These are phyloP conservation scores for Trypanosoma conorhini DNA, from an alignment of 208 protist species.

Conservation along the genomic window DNA sequence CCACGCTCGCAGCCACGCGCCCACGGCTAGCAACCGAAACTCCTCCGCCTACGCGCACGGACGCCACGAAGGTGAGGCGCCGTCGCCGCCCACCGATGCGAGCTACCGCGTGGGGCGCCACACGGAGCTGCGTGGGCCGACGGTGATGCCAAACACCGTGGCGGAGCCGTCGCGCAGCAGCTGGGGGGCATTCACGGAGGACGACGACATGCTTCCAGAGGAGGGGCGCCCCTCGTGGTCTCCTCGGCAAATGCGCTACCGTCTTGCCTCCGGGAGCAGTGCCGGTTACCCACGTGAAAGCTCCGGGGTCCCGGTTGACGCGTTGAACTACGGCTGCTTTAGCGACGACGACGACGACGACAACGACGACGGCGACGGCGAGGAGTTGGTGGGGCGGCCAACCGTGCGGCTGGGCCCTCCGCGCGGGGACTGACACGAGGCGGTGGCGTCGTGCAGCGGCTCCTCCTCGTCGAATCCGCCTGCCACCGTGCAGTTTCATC, in stretches of 20 bases:
- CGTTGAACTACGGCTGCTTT: slow-evolving; percentile 16
- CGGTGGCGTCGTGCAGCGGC: background rate
- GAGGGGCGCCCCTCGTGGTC: slow-evolving; percentile 17
- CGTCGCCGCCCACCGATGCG: slow-evolving; percentile 5
- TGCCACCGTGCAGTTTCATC: background rate
- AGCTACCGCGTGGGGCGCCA: slow-evolving; percentile 2
- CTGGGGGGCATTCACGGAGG: background rate
- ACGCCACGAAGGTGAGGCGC: slow-evolving; percentile 1
- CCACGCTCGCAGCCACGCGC: background rate
- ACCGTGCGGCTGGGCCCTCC: slow-evolving; percentile 14
- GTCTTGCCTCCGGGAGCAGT: slow-evolving; percentile 8
- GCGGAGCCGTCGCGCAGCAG: background rate
- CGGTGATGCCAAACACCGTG: background rate
- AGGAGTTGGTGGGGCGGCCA: slow-evolving; percentile 4
- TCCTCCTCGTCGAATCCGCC: background rate
- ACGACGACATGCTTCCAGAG: background rate
- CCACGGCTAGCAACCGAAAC: background rate
- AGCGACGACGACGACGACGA: slow-evolving; percentile 12
- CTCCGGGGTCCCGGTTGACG: slow-evolving; percentile 12
- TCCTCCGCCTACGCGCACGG: slow-evolving; percentile 1
- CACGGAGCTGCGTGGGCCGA: slow-evolving; percentile 9
- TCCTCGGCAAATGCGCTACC: slow-evolving; percentile 14
- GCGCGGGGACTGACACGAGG: background rate
- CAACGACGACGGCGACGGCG: background rate
- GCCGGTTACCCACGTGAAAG: slow-evolving; percentile 5